Evolutionary conservation across 2,329 filamentous ascomycete genomes (phyloP).

Genomic region (Elsinoe necatrix): DNA sequence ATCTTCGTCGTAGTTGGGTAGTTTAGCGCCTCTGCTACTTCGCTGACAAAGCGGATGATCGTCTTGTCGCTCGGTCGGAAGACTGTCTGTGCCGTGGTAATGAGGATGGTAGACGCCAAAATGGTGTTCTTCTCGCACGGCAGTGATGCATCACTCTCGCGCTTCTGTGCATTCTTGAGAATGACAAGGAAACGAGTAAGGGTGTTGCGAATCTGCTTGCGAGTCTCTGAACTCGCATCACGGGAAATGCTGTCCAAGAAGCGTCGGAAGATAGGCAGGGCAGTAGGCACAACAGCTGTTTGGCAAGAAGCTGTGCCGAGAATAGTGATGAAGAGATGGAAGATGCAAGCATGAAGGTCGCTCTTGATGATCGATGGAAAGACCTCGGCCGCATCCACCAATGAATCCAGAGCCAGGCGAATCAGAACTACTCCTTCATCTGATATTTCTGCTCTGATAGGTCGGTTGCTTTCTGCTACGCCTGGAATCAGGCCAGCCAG

Average conservation of each 20-base stretch:
- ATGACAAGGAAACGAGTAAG: conserved; percentile 76
- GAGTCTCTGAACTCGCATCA: conserved; percentile 41
- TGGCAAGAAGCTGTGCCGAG: conserved; percentile 82
- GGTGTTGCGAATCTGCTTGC: conserved; percentile 69
- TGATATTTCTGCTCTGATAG: conserved; percentile 54
- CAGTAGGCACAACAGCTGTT: conserved; percentile 77
- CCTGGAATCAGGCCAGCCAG: conserved; percentile 82
- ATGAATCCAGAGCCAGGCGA: conserved; percentile 68
- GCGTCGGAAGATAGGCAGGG: conserved; percentile 81
- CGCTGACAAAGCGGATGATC: conserved; percentile 59
- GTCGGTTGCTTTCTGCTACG: conserved; percentile 49
- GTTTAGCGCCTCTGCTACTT: conserved; percentile 74
- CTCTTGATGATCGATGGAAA: conserved; percentile 96
- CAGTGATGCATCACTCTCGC: conserved; percentile 68
- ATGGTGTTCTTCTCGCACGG: conserved; percentile 89
- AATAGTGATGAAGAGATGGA: conserved; percentile 93
- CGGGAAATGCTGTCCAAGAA: conserved; percentile 70
- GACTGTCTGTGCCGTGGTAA: conserved; percentile 63
- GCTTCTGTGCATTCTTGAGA: conserved; percentile 64
- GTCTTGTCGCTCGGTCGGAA: conserved; percentile 63
- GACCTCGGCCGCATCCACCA: conserved; percentile 90
- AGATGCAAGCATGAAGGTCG: conserved; percentile 89
- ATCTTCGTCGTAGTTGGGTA: conserved; percentile 80
- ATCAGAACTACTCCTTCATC: conserved; percentile 81
- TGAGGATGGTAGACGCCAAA: conserved; percentile 76